phyloP scores from a whole-genome alignment of 2,329 filamentous ascomycete species.

The Bisporella sp. region DNA sequence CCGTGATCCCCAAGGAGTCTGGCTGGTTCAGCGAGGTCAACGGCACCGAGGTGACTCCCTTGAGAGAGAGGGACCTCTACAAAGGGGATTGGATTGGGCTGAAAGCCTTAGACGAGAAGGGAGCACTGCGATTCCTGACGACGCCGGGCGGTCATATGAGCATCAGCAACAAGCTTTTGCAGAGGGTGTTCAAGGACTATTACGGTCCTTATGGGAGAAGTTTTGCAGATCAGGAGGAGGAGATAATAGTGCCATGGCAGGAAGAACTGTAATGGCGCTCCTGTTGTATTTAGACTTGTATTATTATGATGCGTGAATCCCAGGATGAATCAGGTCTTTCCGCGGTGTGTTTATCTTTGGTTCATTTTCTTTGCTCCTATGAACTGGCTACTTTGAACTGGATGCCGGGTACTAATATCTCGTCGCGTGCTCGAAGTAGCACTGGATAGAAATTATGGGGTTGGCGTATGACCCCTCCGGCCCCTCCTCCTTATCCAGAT shows the following conservation, averaged over 20 bases:
- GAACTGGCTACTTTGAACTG: too few species aligned
- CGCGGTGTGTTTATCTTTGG: too few species aligned
- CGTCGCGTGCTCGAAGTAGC: too few species aligned
- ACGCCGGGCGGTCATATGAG: conserved; percentile 79
- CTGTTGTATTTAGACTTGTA: neutral
- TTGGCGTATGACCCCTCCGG: too few species aligned
- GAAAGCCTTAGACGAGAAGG: conserved; percentile 69
- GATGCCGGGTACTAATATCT: too few species aligned
- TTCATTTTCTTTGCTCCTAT: too few species aligned
- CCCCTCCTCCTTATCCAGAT: too few species aligned
- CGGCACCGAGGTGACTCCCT: conserved; percentile 54
- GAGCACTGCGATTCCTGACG: conserved; percentile 67
- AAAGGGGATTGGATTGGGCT: conserved; percentile 91
- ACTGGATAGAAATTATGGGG: too few species aligned
- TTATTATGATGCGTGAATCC: conserved; percentile 11
- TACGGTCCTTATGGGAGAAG: conserved; percentile 30
- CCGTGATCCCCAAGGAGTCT: conserved; percentile 83
- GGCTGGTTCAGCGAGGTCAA: conserved; percentile 89
- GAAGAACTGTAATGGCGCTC: conserved; percentile 18
- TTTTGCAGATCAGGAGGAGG: conserved; percentile 10
- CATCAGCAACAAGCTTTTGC: conserved; percentile 59
- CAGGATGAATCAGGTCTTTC: neutral
- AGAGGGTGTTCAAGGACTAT: conserved; percentile 32
- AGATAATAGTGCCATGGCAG: neutral
- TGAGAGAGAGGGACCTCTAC: conserved; percentile 69